phyloP scores from a whole-genome alignment of 352 stramenopile genomes.

The Globisporangium cylindrosporum region DNA sequence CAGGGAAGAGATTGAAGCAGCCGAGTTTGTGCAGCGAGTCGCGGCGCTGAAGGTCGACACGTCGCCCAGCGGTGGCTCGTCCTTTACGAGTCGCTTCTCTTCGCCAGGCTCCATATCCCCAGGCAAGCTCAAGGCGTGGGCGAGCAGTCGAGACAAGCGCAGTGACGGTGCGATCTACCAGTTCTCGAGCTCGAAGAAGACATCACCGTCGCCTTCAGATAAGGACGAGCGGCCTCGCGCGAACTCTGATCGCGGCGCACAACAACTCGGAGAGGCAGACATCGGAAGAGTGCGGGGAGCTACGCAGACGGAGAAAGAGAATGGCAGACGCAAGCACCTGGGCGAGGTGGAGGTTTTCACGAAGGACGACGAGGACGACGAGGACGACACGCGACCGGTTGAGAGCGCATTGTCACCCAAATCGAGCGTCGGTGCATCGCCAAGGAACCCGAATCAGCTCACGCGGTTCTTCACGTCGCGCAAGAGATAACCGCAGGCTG shows the following conservation, averaged over 20 bases:
- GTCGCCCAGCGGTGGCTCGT: neutral
- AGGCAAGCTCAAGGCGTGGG: conserved; percentile 15
- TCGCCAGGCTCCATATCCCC: conserved; percentile 8
- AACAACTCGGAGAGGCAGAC: neutral
- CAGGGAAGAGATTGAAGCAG: conserved; percentile 22
- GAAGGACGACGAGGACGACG: conserved; percentile 1
- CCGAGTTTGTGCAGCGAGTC: conserved; percentile 9
- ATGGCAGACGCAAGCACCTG: neutral
- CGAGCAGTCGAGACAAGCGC: conserved; percentile 23
- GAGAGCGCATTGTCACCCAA: conserved; percentile 2
- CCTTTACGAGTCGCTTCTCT: conserved; percentile 10
- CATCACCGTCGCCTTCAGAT: neutral
- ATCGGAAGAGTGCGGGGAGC: neutral
- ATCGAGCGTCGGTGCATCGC: neutral
- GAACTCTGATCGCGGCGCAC: conserved; percentile 9
- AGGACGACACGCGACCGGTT: conserved; percentile 2
- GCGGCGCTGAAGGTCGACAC: conserved; percentile 7
- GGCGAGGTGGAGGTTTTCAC: conserved; percentile 10
- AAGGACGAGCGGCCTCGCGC: conserved; percentile 6
- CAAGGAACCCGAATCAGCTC: conserved; percentile 4
- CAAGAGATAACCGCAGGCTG: neutral
- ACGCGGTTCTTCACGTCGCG: conserved; percentile 16
- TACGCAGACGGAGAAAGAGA: neutral
- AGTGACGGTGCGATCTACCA: conserved; percentile 9
- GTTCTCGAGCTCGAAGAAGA: conserved; percentile 8